Conservation (phyloP, 2,329 filamentous ascomycete species). For the Colletotrichum sp. region DNA sequence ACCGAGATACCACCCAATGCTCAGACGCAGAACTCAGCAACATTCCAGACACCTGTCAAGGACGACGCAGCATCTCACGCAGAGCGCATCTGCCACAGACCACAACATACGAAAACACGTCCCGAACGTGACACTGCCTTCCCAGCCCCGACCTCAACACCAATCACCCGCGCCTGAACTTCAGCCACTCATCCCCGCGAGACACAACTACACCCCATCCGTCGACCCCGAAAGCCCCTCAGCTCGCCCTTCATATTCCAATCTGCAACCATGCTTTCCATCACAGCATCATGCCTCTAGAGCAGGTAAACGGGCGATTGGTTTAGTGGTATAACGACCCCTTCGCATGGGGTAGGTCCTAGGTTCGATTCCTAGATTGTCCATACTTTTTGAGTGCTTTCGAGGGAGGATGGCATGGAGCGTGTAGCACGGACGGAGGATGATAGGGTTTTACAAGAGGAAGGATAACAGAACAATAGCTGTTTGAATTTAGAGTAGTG, state of each 20-base stretch:
- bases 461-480: background rate
- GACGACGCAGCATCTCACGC: background rate
- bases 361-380: conserved; percentile 1
- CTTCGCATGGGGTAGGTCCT: background rate
- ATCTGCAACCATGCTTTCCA: background rate
- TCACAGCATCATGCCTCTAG: background rate
- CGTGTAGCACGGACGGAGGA: background rate
- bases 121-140: background rate
- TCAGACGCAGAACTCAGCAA: background rate
- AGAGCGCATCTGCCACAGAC: background rate
- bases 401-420: too few species aligned
- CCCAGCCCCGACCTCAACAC: background rate
- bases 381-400: background rate
- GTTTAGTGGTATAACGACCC: background rate
- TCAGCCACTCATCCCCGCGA: background rate
- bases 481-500: background rate
- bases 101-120: background rate
- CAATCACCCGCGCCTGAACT: background rate
- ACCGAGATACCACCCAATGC: background rate
- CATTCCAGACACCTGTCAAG: background rate
- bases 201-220: background rate
- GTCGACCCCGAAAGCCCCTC: background rate
- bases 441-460: background rate
- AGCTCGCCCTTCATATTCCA: background rate
- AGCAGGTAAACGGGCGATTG: background rate